phyloP scores from a whole-genome alignment of 352 stramenopile species.

The Achlya hypogyna region DNA sequence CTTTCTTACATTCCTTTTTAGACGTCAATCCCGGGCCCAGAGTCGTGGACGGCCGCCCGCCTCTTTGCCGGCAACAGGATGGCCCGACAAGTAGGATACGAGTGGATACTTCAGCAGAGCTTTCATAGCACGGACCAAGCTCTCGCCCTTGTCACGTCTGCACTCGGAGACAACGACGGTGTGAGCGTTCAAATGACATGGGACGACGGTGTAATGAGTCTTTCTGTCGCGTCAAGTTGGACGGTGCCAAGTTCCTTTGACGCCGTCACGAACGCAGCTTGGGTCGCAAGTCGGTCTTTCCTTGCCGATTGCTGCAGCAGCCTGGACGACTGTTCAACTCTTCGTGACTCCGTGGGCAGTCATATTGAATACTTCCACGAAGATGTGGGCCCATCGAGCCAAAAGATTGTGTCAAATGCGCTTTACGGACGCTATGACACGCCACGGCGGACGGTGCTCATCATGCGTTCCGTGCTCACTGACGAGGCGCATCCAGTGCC shows the following conservation, averaged over 20 bases:
- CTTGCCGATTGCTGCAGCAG: background rate
- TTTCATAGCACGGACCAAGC: background rate
- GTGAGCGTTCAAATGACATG: background rate
- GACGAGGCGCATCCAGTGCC: background rate
- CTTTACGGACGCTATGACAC: background rate
- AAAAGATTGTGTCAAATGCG: background rate
- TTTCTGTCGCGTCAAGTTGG: background rate
- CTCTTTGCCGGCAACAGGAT: background rate
- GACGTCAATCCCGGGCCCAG: background rate
- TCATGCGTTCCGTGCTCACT: background rate
- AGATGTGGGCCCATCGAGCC: background rate
- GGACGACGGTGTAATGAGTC: background rate
- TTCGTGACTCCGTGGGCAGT: background rate
- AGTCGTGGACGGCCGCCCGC: background rate
- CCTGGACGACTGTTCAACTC: background rate
- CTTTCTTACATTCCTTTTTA: background rate
- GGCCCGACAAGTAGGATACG: background rate
- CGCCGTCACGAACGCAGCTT: background rate
- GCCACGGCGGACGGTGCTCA: background rate
- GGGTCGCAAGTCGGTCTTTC: background rate
- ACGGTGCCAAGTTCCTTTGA: background rate
- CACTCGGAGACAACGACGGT: background rate
- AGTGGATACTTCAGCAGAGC: background rate
- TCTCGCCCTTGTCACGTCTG: background rate
- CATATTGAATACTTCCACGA: background rate